Base-by-base conservation (phyloP, 2,329 filamentous ascomycete genomes). In the Aspergillus sp. region DNA sequence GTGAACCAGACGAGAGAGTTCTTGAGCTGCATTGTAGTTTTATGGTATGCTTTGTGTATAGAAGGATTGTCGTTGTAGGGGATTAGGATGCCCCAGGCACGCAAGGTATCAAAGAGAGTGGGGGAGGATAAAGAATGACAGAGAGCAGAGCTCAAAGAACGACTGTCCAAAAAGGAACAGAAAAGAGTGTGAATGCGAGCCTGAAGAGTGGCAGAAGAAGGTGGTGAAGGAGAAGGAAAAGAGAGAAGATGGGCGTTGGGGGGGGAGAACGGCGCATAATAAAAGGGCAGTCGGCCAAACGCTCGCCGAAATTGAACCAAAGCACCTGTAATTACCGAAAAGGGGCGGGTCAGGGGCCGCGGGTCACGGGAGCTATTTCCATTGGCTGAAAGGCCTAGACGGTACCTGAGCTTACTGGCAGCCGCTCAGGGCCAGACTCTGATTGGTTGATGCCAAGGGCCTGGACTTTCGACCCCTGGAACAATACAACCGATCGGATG, bases 21-120 rank as follows among this genome's bases (percentile, higher is more conserved):
- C 54, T 69, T 68, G 56, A 69, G 49, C 51, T 68, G 65, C 68
- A 70, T 70, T 30, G 46, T 64, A 55, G 41, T 41, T 12, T 19
- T 19, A 19, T 19, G 17, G 17, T 19, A 3, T 19, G 17, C 17
- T 19, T 19, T 19, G 17, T 19, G 17, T 19, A 19, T 19, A 19
- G 3, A 39, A 37, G 12, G n/a, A 13, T 17, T n/a, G n/a, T 35
- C 5, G 33, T 7, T 41, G 10, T 23, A 19, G 38, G 33, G 33
- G 39, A 22, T 41, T 3, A 19, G 17, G 13, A 41, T 20, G 38
- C 38, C 38, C 38, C 17, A 13, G 38, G 38, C 12, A 41, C 38
- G 38, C 38, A 41, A 23, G 17, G 38, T 20, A 35, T 35, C 20
- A 42, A 42, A 25, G 41, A 42, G 25, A 42, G 41, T 42, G 15